These are phyloP conservation scores for Pecoramyces ruminantium DNA, from an alignment of 192 early-diverging fungal species.

Conservation along the genomic window DNA sequence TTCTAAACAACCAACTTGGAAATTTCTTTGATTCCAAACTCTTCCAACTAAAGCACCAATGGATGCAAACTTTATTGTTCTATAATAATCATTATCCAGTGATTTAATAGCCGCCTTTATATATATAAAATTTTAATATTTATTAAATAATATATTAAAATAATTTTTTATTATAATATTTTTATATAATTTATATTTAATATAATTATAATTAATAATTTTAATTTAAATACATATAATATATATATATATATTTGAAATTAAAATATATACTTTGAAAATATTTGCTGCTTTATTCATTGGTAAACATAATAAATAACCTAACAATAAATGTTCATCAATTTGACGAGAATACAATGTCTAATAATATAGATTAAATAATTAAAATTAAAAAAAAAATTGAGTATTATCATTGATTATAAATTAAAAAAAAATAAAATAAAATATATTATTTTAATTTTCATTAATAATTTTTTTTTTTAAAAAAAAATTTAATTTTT, in stretches of 20 bases:
- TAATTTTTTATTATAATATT: too few relatives aligned
- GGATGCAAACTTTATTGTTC: slow-evolving; percentile 22
- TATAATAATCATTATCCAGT: slow-evolving; percentile 17
- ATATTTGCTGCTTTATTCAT: slow-evolving; percentile 4
- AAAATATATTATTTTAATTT: too few relatives aligned
- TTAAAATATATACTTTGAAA: neutral
- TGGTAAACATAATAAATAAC: slow-evolving; percentile 14
- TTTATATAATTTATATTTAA: too few relatives aligned
- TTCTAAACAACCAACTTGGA: slow-evolving; percentile 35
- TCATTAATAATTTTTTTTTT: too few relatives aligned
- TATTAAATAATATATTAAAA: too few relatives aligned
- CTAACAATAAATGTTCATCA: slow-evolving; percentile 21
- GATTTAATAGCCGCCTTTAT: slow-evolving; percentile 12
- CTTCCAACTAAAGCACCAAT: slow-evolving; percentile 35
- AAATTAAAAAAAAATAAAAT: neutral
- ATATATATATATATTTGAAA: too few relatives aligned
- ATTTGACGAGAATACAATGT: slow-evolving; percentile 14
- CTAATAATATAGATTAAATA: neutral
- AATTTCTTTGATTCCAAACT: slow-evolving; percentile 46
- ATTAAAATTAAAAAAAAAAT: slow-evolving; percentile 2
- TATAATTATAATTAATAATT: too few relatives aligned
- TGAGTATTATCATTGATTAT: slow-evolving; percentile 1
- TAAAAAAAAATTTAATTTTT: too few relatives aligned
- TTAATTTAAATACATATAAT: too few relatives aligned
- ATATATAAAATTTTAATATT: slow-evolving; percentile 9